Conservation (phyloP, 495 filamentous ascomycete species). For the Trypethelium eluteriae region DNA sequence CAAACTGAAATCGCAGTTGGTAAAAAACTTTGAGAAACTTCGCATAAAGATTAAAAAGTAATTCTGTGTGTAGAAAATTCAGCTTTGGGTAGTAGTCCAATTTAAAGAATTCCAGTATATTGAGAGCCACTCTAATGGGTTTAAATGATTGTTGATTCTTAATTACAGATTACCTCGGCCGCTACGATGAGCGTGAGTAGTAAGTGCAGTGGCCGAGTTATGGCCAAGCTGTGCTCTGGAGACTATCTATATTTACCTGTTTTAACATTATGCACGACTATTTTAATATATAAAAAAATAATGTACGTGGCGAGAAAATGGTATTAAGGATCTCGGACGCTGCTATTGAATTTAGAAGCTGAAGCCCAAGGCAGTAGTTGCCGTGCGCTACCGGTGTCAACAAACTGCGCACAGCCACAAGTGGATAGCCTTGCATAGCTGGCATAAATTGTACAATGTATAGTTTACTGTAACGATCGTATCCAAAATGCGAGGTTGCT, state of each 20-base stretch:
- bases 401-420: no score
- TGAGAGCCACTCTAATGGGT: background rate
- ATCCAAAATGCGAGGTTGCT: no score
- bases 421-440: no score
- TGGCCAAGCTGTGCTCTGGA: background rate
- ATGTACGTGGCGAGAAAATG: background rate
- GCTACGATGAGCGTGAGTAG: background rate
- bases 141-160: background rate
- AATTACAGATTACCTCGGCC: background rate
- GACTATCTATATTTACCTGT: no score
- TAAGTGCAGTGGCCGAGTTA: background rate
- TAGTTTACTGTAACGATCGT: no score
- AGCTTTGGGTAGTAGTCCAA: background rate
- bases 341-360: background rate
- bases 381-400: background rate
- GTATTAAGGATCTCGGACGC: background rate
- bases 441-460: no score
- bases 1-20: background rate
- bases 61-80: background rate
- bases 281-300: background rate
- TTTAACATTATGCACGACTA: no score
- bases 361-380: background rate
- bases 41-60: background rate
- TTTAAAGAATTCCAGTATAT: background rate
- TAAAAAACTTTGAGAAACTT: background rate